phyloP scores from a whole-genome alignment of 352 stramenopile genomes.

The Globisporangium spinosum region DNA sequence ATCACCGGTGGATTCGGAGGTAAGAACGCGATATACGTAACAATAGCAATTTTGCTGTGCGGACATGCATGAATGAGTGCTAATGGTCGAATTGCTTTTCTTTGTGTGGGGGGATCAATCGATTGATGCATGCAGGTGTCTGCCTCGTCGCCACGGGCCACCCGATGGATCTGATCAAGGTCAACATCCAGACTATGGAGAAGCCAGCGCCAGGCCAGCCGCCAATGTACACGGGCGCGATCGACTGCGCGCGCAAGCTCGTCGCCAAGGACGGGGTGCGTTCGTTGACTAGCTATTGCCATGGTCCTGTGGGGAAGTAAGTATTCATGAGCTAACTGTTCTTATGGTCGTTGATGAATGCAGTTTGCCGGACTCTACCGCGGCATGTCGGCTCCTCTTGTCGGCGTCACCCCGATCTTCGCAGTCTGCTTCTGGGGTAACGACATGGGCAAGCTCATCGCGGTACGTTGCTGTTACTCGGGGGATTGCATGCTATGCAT shows the following conservation, averaged over 20 bases:
- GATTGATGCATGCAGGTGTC: constrained; percentile 43
- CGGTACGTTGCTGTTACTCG: constrained; percentile 41
- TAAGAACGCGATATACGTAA: constrained; percentile 21
- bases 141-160: constrained; percentile 92
- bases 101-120: background rate
- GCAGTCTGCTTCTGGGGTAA: constrained; percentile 97
- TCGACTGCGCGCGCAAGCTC: constrained; percentile 92
- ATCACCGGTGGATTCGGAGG: constrained; percentile 92
- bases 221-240: constrained; percentile 75
- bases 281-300: background rate
- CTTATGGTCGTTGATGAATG: background rate
- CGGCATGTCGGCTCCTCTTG: constrained; percentile 93
- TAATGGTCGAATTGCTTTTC: background rate
- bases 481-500: background rate
- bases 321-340: background rate
- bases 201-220: constrained; percentile 58
- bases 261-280: constrained; percentile 90
- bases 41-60: background rate
- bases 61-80: background rate
- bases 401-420: constrained; percentile 95
- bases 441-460: constrained; percentile 93
- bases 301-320: background rate
- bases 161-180: constrained; percentile 95
- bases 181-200: constrained; percentile 91
- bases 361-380: constrained; percentile 89